phyloP scores from a whole-genome alignment of 208 protist species.

The Acanthamoeba healyi region DNA sequence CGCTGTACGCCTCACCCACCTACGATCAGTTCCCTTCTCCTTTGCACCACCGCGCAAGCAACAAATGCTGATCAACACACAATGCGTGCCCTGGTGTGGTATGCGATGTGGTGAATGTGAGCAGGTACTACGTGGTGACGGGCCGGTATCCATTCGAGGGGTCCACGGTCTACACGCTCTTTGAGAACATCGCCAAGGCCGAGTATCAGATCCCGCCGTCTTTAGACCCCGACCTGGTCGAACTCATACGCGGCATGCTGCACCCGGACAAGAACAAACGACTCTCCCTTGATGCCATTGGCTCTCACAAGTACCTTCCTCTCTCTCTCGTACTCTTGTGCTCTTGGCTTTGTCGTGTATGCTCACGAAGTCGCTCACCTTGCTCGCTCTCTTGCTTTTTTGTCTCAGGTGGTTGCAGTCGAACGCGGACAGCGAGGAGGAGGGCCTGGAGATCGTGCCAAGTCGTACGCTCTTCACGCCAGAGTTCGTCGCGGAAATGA shows the following conservation, averaged over 20 bases:
- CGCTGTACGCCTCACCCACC: background rate
- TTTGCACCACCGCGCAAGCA: background rate
- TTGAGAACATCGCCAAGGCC: constrained; percentile 73
- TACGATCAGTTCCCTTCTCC: background rate
- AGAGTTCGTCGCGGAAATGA: constrained; percentile 63
- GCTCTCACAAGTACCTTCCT: background rate
- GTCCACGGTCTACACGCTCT: constrained; percentile 61
- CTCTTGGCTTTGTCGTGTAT: background rate
- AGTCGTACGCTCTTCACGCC: constrained; percentile 64
- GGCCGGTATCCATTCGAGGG: constrained; percentile 65
- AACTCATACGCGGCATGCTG: constrained; percentile 30
- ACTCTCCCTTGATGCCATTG: background rate
- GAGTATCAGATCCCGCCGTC: constrained; percentile 58
- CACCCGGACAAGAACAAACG: constrained; percentile 67
- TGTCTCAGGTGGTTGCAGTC: background rate
- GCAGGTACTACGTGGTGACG: constrained; percentile 59
- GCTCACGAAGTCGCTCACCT: too few relatives aligned
- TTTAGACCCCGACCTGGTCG: constrained; percentile 37
- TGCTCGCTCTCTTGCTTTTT: background rate
- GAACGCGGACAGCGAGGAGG: background rate
- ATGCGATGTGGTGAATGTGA: background rate
- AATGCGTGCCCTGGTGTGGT: too few relatives aligned
- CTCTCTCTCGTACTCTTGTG: background rate
- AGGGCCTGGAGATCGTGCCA: constrained; percentile 34
- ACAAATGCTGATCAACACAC: background rate